A percentile compares a stretch with the other conserved stretches of the same genome.
These are phyloP conservation scores for Phoma herbarum DNA, from an alignment of 2,329 filamentous ascomycete genomes.

Conservation along the genomic window DNA sequence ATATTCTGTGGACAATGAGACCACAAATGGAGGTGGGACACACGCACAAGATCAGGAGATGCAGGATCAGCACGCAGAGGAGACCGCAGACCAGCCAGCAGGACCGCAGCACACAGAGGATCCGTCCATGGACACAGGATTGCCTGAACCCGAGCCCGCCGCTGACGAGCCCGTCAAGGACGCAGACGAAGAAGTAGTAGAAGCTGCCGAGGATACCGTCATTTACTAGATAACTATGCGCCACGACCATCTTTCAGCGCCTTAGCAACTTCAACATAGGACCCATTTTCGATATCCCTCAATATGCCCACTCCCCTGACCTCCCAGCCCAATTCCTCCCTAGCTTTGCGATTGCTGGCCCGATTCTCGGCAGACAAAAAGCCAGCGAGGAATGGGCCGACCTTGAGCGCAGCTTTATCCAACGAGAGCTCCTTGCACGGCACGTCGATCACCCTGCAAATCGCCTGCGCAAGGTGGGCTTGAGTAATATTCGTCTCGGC, in stretches of 20 bases:
- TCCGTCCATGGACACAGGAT: constrained; percentile 29
- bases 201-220: constrained; percentile 85
- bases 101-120: constrained; percentile 26
- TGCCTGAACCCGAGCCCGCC: constrained; percentile 39
- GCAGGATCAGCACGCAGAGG: constrained; percentile 36
- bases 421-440: constrained; percentile 23
- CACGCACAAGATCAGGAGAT: constrained; percentile 36
- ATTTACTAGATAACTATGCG: constrained; percentile 71
- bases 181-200: constrained; percentile 76
- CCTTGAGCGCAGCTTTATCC: constrained; percentile 39
- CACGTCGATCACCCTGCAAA: constrained; percentile 38
- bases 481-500: constrained; percentile 46
- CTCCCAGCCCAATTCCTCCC: constrained; percentile 52
- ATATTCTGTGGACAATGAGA: constrained; percentile 32
- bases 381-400: constrained; percentile 45
- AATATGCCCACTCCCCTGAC: constrained; percentile 45
- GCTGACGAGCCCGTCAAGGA: constrained; percentile 53
- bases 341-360: constrained; percentile 51
- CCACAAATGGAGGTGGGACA: constrained; percentile 36
- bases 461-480: constrained; percentile 41
- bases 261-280: constrained; percentile 22
- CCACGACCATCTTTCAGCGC: neutral
- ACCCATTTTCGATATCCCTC: constrained; percentile 44
- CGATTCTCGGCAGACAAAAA: constrained; percentile 50
- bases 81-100: constrained; percentile 29